Evolutionary conservation across 108 stramenopile species (phyloP), one percentile per base, ranked within the genome.

Genomic region (Stephanodiscus triporus): DNA sequence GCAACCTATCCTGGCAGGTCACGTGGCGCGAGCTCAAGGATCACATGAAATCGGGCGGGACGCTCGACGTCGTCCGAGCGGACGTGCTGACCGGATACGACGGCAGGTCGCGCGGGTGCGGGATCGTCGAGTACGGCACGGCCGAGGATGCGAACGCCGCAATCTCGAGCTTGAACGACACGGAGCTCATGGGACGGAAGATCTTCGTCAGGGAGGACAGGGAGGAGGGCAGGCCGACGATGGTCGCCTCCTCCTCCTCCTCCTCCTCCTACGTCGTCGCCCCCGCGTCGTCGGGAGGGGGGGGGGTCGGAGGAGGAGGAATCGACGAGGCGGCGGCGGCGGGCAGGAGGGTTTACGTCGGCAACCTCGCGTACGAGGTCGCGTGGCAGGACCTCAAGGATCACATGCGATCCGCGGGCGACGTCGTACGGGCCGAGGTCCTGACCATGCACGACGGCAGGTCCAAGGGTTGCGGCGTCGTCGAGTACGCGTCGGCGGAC

Each of bases 401-500:
- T 77, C 96, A 96, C 85, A 97, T 97, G 96, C 73, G 78, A 37
- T 34, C 74, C 9, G 92, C 89, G 37, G 96, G 96, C 4, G 86
- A 89, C 30, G 96, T 97, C 4, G 68, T 71, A 30, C 76, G 66
- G 30, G 84, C 82, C 45, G 87, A 88, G 26, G 68, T 91, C 9
- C 73, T 90, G 5, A 19, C 38, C 29, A 72, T 48, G 30, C 38
- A 64, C 50, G 85, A 85, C 38, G 88, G 89, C 19, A 88, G 94
- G 9, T 93, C 90, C 38, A 95, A 93, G 70, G 97, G 98, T 30
- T 97, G 91, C 69, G 98, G 93, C 2, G 90, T 96, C 61, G 98
- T 98, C 26, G 96, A 97, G 68, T 98, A 85, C 71, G 82, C 74
- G 1, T 91, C 83, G 10, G 82, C 82, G n/a, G 91, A 86, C 24